phyloP scores from a whole-genome alignment of 352 stramenopile species.

The Phytophthora citrophthora region DNA sequence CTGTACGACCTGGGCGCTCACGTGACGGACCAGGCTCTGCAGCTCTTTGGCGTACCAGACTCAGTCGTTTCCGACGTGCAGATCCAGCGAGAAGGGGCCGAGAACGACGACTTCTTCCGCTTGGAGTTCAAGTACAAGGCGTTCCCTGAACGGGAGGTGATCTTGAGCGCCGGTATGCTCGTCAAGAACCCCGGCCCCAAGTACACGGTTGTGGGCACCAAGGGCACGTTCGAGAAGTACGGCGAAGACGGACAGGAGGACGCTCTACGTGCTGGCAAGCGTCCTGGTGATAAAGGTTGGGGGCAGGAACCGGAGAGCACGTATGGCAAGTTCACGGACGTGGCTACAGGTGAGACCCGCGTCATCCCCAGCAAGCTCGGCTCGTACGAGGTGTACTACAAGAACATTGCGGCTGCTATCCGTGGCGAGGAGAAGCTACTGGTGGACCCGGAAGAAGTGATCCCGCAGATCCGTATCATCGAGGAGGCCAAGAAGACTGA shows the following conservation, averaged over 20 bases:
- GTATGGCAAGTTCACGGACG: slow-evolving; percentile 51
- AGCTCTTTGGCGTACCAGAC: slow-evolving; percentile 65
- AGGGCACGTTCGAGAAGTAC: slow-evolving; percentile 65
- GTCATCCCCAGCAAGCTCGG: slow-evolving; percentile 52
- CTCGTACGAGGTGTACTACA: slow-evolving; percentile 75
- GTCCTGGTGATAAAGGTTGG: slow-evolving; percentile 56
- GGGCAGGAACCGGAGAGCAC: slow-evolving; percentile 55
- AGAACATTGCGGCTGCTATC: slow-evolving; percentile 73
- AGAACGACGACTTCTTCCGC: slow-evolving; percentile 81
- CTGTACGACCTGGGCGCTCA: slow-evolving; percentile 79
- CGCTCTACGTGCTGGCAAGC: slow-evolving; percentile 57
- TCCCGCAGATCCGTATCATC: slow-evolving; percentile 77
- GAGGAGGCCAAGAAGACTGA: slow-evolving; percentile 71
- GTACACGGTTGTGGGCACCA: slow-evolving; percentile 68
- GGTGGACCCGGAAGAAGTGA: slow-evolving; percentile 57
- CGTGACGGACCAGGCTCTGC: slow-evolving; percentile 70
- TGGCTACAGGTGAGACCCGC: slow-evolving; percentile 19
- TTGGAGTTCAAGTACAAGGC: slow-evolving; percentile 67
- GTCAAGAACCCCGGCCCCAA: slow-evolving; percentile 65
- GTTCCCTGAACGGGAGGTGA: slow-evolving; percentile 54
- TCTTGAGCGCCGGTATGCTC: slow-evolving; percentile 73
- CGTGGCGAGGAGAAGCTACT: slow-evolving; percentile 47
- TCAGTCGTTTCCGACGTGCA: slow-evolving; percentile 64
- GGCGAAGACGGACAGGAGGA: slow-evolving; percentile 73
- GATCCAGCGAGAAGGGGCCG: slow-evolving; percentile 68